phyloP scores from a whole-genome alignment of 2,329 filamentous ascomycete species.

The Colletotrichum viniferum region DNA sequence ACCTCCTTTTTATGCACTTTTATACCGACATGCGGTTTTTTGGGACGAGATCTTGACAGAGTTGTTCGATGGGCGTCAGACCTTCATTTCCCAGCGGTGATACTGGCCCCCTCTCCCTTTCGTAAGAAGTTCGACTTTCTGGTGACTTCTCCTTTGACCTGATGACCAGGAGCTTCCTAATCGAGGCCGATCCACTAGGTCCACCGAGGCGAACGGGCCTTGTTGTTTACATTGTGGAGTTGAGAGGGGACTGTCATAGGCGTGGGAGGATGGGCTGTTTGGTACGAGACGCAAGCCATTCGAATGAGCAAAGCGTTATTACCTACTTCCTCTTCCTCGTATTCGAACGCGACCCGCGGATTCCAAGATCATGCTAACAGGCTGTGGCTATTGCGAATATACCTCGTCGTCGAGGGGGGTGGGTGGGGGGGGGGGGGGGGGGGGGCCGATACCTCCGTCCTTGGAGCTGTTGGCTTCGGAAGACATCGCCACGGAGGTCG shows the following conservation, averaged over 20 bases:
- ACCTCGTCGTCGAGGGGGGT: neutral
- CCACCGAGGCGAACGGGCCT: neutral
- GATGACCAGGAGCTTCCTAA: neutral
- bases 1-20: constrained; percentile 8
- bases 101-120: neutral
- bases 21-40: neutral
- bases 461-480: neutral
- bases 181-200: neutral
- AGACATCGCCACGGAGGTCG: neutral
- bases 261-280: fast-evolving
- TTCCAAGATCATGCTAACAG: neutral
- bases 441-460: fast-evolving
- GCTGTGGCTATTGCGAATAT: fast-evolving
- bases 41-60: neutral
- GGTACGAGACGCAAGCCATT: neutral
- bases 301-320: neutral
- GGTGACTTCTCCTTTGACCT: neutral
- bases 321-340: no score
- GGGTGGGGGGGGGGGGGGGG: neutral
- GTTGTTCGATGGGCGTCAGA: neutral
- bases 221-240: neutral
- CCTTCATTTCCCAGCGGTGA: neutral
- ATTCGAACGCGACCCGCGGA: neutral
- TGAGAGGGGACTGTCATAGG: neutral
- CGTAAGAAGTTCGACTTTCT: fast-evolving